Evolutionary conservation across 1,284 basidiomycete species (phyloP), one percentile per base, ranked within the genome.

Genomic region (Ganoderma lucidum): DNA sequence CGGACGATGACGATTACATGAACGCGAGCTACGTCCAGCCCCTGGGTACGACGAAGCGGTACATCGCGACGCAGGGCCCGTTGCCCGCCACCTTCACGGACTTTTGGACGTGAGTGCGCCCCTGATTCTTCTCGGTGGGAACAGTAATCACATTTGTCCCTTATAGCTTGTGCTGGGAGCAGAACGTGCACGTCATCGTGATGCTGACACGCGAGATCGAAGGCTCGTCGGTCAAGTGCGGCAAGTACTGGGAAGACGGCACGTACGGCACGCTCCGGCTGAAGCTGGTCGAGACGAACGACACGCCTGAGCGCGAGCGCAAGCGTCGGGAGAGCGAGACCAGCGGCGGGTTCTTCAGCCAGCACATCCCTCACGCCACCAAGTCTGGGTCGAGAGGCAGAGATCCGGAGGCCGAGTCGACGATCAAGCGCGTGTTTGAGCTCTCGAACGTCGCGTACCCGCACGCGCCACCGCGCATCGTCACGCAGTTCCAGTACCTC

Each of bases 31-130:
- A 92, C 75, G 91, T 97, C 28, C 95, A 96, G 79, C 95, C 95
- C 2, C 82, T 93, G 62, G 92, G 93, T 1, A 96, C 95, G 1
- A 85, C 81, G 37, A 88, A 90, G 78, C 87, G 91, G 48, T 99
- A 97, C 78, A 98, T 99, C 72, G 97, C 97, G 1, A 98, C 97
- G 1, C 97, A 99, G 80, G 97, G 97, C 0, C 97, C 97, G 1
- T 82, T 99, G 39, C 93, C 94, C 8, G 89, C 93, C 30, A 99
- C 97, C 0, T 98, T 93, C 79, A 84, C 86, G 9, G 96, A 98
- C 77, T 99, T 99, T 76, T 99, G 97, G 97, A 94, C 92, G 97
- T 96, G 78, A 84, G 93, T 89, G 19, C 9, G 19, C 12, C 12
- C 9, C 28, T 56, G n/a, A 15, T 66, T 6, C 23, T 65, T 62